Conservation (phyloP, 2,329 filamentous ascomycete species). For the Penicillium psychrosexuale region DNA sequence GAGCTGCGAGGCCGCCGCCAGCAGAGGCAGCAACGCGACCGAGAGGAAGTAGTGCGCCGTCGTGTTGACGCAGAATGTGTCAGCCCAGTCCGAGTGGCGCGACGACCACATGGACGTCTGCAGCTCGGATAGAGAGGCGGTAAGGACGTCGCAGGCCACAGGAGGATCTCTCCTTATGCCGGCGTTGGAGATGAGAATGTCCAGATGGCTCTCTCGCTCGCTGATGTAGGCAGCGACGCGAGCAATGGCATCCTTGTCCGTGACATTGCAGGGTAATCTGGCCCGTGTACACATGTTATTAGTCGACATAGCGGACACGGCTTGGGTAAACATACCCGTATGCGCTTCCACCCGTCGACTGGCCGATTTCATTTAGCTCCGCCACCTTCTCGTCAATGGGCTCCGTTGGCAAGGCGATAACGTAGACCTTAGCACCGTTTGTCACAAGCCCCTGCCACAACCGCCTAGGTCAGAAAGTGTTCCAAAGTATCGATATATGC, state of each 20-base stretch:
- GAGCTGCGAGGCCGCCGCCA: slow-evolving; percentile 40
- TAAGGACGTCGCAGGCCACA: slow-evolving; percentile 45
- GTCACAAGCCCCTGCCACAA: slow-evolving; percentile 40
- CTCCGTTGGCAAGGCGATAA: slow-evolving; percentile 44
- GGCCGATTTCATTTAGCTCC: slow-evolving; percentile 42
- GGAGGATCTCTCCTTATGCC: slow-evolving; percentile 49
- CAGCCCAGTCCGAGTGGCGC: slow-evolving; percentile 43
- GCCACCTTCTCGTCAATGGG: slow-evolving; percentile 39
- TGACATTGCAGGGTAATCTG: slow-evolving; percentile 32
- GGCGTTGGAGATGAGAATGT: slow-evolving; percentile 51
- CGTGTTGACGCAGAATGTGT: slow-evolving; percentile 49
- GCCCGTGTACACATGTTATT: too few relatives aligned
- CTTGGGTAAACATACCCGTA: slow-evolving; percentile 31
- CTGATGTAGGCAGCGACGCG: slow-evolving; percentile 32
- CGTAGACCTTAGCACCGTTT: slow-evolving; percentile 50
- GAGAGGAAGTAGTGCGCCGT: slow-evolving; percentile 52
- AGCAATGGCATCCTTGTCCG: slow-evolving; percentile 43
- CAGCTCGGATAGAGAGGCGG: slow-evolving; percentile 42
- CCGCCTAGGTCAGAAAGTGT: too few relatives aligned
- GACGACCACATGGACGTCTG: slow-evolving; percentile 51
- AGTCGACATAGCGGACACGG: too few relatives aligned
- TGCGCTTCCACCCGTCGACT: slow-evolving; percentile 37
- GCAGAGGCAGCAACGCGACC: slow-evolving; percentile 47
- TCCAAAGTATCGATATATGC: too few relatives aligned
- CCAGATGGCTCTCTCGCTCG: slow-evolving; percentile 42